Evolutionary conservation across 73 alveolate species (phyloP), one percentile per base, ranked within the genome.

Genomic region (Paramecium primaurelia): DNA sequence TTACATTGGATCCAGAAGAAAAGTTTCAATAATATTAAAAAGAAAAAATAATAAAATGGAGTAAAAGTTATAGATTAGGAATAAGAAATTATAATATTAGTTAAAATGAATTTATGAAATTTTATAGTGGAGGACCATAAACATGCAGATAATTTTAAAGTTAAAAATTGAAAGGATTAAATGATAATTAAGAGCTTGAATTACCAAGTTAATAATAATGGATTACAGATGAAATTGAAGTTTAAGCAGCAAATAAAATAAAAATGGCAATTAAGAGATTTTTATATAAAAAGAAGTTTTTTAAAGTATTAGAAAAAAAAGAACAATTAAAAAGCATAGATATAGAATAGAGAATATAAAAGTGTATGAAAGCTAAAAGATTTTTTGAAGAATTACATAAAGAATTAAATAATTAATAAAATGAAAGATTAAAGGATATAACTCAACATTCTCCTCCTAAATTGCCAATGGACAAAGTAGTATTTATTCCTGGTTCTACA

Each of bases 111-210:
- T 80, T 80, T 47, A 25, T 18, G 38, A 8, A 20, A 22, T 80
- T 44, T 80, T 80, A 80, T 36, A 80, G 91, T 80, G 91, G 91
- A 26, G 91, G 91, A 20, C 91, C 91, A 20, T 12, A 26, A 26
- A 80, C 75, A 10, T 45, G 58, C 6, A 42, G 91, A 80, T 80
- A 80, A 18, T 80, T 44, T 80, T 10, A 40, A 8, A 25, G 42
- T 44, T 25, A 26, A 22, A n/a, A 25, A 45, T 49, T 80, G 25
- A 42, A 47, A 80, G 30, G 9, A 38, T 80, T 80, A 42, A 80
- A 80, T 45, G 71, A 80, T 26, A 54, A 28, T 28, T 54, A 54
- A 54, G 84, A 64, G 30, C 11, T 8, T 6, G 84, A 64, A 3
- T 28, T 64, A 10, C 87, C 87, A 6, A 3, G 36, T 18, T 36